These are phyloP conservation scores for Leccinum longicurvipes DNA, from an alignment of 768 basidiomycete genomes.

Conservation along the genomic window DNA sequence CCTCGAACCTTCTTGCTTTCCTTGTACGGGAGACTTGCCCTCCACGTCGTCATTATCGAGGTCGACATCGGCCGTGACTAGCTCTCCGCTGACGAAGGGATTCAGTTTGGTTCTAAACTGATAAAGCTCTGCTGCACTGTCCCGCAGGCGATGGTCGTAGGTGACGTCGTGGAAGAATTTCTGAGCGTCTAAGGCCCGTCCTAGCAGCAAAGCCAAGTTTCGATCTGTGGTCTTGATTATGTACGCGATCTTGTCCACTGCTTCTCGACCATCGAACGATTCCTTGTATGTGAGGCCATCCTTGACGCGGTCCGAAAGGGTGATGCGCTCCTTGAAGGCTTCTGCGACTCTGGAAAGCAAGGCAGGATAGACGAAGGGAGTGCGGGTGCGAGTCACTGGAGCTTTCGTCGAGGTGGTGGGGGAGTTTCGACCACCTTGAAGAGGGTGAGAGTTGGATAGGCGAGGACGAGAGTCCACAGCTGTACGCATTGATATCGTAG, in stretches of 20 bases:
- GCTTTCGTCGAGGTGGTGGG: conserved; percentile 35
- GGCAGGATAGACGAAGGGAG: conserved; percentile 91
- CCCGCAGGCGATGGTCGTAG: conserved; percentile 93
- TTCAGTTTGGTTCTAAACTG: conserved; percentile 86
- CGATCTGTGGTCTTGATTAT: conserved; percentile 99
- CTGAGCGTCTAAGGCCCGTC: conserved; percentile 92
- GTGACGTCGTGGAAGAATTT: conserved; percentile 99
- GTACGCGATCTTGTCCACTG: conserved; percentile 94
- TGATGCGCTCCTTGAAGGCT: conserved; percentile 83
- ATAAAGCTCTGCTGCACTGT: conserved; percentile 85
- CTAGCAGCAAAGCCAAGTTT: conserved; percentile 91
- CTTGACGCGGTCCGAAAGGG: conserved; percentile 77
- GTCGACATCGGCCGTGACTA: conserved; percentile 36
- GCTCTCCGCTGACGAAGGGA: conserved; percentile 80
- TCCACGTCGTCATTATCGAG: conserved; percentile 36
- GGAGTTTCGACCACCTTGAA: conserved; percentile 40
- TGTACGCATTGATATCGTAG: conserved; percentile 49
- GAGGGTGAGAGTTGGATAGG: conserved; percentile 30
- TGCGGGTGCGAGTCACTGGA: conserved; percentile 42
- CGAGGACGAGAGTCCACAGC: conserved; percentile 38
- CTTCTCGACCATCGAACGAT: conserved; percentile 94
- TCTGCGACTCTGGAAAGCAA: conserved; percentile 92
- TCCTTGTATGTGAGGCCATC: conserved; percentile 96
- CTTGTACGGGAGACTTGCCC: conserved; percentile 26
- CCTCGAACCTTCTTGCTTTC: conserved; percentile 14